Evolutionary conservation across 192 early-diverging fungal species (phyloP).

Genomic region (Glomus cerebriforme): DNA sequence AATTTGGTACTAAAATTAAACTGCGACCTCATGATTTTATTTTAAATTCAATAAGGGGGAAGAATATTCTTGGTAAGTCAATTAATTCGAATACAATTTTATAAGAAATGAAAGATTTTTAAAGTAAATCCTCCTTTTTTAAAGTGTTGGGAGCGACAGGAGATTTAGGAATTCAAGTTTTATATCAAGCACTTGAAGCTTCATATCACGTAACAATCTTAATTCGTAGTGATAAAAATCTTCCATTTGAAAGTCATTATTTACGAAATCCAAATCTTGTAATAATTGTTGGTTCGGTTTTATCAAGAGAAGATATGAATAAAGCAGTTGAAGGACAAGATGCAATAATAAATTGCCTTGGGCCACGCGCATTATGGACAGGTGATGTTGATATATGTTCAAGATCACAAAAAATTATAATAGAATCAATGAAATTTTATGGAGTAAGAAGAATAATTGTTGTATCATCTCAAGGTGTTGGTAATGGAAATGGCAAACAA

Average conservation of each 20-base stretch:
- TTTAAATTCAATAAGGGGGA: neutral
- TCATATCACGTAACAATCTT: constrained; percentile 43
- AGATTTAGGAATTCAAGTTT: constrained; percentile 38
- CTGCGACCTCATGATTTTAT: neutral
- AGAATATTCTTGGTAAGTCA: constrained; percentile 17
- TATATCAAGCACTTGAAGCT: constrained; percentile 39
- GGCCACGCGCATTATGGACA: constrained; percentile 23
- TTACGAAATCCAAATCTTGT: constrained; percentile 43
- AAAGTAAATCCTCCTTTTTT: constrained; percentile 1
- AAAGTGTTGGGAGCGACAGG: constrained; percentile 45
- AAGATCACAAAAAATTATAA: neutral
- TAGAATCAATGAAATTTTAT: neutral
- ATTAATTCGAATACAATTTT: too few species aligned
- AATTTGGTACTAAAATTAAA: too few species aligned
- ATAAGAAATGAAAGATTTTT: too few species aligned
- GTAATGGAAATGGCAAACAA: neutral
- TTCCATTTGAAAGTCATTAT: constrained; percentile 35
- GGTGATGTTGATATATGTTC: neutral
- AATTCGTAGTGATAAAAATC: constrained; percentile 36
- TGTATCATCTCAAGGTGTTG: constrained; percentile 19
- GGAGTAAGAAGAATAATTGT: constrained; percentile 43
- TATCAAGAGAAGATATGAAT: constrained; percentile 39
- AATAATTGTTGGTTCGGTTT: constrained; percentile 38
- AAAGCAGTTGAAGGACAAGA: constrained; percentile 43
- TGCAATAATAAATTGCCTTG: constrained; percentile 45